phyloP scores from a whole-genome alignment of 2,329 filamentous ascomycete species.

The Paraphoma sp. region DNA sequence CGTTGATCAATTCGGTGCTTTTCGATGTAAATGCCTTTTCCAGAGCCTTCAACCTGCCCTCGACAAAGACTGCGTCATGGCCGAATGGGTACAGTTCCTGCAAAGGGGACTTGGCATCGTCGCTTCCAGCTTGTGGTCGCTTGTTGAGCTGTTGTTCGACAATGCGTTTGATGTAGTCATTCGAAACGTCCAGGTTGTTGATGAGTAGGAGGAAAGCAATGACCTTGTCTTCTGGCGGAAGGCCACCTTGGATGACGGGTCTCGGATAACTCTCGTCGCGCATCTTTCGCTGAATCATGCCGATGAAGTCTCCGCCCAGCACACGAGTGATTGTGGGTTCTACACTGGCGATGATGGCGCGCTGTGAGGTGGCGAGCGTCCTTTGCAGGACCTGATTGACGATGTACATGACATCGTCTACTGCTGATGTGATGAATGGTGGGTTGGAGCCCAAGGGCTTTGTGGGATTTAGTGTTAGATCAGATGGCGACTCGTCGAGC shows the following conservation, averaged over 20 bases:
- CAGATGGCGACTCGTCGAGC: conserved; percentile 84
- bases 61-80: conserved; percentile 74
- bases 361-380: conserved; percentile 84
- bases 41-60: conserved; percentile 71
- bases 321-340: conserved; percentile 81
- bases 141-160: conserved; percentile 69
- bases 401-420: conserved; percentile 99
- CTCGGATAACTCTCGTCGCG: conserved; percentile 92
- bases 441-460: conserved; percentile 76
- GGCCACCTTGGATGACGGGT: conserved; percentile 75
- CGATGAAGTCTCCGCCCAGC: conserved; percentile 87
- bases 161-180: conserved; percentile 89
- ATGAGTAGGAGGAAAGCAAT: conserved; percentile 90
- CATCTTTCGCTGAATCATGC: conserved; percentile 98
- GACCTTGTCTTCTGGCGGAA: conserved; percentile 87
- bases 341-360: conserved; percentile 77
- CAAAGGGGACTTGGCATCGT: conserved; percentile 49
- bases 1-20: conserved; percentile 79
- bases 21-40: conserved; percentile 77
- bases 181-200: conserved; percentile 92
- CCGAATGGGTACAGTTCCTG: conserved; percentile 78
- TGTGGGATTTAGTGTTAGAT: conserved; percentile 77
- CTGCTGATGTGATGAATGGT: conserved; percentile 91
- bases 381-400: conserved; percentile 90
- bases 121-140: conserved; percentile 45